Conservation (phyloP, 768 basidiomycete species). For the Trametes villosa region DNA sequence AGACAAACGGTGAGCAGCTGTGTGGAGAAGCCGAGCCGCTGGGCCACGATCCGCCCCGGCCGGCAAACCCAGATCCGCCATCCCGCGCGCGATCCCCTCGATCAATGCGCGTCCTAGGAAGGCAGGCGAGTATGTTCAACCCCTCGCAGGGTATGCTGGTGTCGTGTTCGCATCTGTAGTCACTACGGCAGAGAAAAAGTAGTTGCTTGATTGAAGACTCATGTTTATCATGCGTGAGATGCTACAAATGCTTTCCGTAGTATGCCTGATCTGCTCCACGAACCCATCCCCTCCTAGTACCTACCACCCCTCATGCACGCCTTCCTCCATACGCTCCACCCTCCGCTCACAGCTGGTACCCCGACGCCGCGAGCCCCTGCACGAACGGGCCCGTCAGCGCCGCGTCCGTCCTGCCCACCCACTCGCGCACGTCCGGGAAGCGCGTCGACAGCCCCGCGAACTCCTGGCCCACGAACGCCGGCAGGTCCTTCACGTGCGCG, state of each 20-base stretch:
- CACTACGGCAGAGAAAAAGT: not conserved
- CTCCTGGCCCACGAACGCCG: slow-evolving; percentile 32
- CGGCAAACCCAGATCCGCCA: not conserved
- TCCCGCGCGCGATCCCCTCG: not conserved
- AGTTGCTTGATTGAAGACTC: not conserved
- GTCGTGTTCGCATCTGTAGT: too few species aligned
- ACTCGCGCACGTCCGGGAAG: slow-evolving; percentile 20
- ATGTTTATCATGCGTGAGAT: slow-evolving; percentile 17
- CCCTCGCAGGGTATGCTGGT: not conserved
- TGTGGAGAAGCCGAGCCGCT: not conserved
- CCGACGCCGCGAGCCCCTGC: slow-evolving; percentile 23
- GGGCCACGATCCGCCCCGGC: slow-evolving; percentile 5
- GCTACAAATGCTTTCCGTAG: slow-evolving; percentile 20
- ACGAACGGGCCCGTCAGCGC: slow-evolving; percentile 28
- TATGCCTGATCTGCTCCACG: too few species aligned
- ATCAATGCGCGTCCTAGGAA: not conserved
- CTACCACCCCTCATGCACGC: not conserved
- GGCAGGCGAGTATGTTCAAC: not conserved
- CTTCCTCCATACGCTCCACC: not conserved
- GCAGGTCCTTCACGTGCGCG: slow-evolving; percentile 33
- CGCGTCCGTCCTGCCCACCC: slow-evolving; percentile 24
- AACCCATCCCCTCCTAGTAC: not conserved
- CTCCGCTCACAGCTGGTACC: slow-evolving; percentile 15
- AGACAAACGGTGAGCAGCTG: not conserved
- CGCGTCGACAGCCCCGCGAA: slow-evolving; percentile 24